A percentile compares a stretch with the other conserved stretches of the same genome.
These are phyloP conservation scores for Tricholoma hemisulphureum DNA, from an alignment of 768 basidiomycete species.

Conservation along the genomic window DNA sequence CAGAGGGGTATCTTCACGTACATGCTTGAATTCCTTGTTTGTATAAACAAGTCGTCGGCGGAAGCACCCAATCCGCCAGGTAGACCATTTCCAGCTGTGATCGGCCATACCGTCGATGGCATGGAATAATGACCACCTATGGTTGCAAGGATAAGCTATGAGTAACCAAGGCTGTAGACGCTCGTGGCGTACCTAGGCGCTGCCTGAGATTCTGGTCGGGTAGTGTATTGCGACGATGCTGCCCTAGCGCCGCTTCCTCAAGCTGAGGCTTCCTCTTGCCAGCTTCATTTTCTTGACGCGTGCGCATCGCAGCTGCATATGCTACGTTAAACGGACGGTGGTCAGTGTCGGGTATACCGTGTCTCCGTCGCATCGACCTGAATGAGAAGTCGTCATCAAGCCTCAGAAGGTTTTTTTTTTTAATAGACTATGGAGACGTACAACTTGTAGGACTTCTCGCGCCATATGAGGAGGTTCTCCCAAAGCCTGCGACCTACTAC, in stretches of 20 bases:
- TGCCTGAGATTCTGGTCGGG: constrained; percentile 44
- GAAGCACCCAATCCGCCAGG: constrained; percentile 25
- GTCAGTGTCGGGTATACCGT: constrained; percentile 84
- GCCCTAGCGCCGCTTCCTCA: constrained; percentile 34
- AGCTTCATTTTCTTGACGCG: constrained; percentile 53
- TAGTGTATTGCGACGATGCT: constrained; percentile 36
- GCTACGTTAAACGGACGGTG: constrained; percentile 84
- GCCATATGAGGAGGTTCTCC: constrained; percentile 52
- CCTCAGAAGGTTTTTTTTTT: constrained; percentile 5
- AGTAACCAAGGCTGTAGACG: constrained; percentile 19
- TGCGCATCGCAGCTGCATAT: constrained; percentile 66
- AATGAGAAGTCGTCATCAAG: constrained; percentile 17
- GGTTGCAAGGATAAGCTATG: constrained; percentile 25
- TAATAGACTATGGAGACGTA: constrained; percentile 31
- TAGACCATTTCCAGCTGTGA: constrained; percentile 8
- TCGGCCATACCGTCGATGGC: constrained; percentile 18
- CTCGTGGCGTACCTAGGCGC: constrained; percentile 41
- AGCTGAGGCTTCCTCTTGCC: constrained; percentile 26
- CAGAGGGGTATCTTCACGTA: constrained; percentile 1
- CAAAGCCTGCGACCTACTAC: constrained; percentile 39
- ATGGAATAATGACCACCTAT: constrained; percentile 21
- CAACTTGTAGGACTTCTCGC: constrained; percentile 66
- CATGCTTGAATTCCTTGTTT: constrained; percentile 12
- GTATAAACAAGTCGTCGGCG: constrained; percentile 12
- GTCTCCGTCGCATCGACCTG: constrained; percentile 70